These are phyloP conservation scores for Irpex sp. DNA, from an alignment of 1,284 basidiomycete species.

Conservation along the genomic window DNA sequence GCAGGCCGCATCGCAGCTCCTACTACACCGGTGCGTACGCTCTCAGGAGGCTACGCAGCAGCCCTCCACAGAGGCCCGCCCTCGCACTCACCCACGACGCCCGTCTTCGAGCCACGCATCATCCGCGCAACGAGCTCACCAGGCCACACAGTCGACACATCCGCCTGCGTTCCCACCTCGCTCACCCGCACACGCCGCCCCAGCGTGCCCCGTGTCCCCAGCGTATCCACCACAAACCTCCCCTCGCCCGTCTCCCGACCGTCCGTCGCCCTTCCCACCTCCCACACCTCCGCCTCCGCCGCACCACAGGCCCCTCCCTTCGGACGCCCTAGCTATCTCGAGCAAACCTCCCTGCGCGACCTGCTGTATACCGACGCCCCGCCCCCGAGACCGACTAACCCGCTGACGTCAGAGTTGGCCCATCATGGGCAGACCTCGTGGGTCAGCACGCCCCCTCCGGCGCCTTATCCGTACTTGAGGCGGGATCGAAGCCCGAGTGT, in stretches of 20 bases:
- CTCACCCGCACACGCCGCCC: conserved; percentile 10
- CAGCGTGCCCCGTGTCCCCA: conserved; percentile 24
- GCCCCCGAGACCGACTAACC: conserved; percentile 35
- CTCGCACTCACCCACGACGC: conserved; percentile 8
- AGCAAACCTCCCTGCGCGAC: conserved; percentile 68
- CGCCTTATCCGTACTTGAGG: conserved; percentile 28
- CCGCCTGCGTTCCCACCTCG: conserved; percentile 10
- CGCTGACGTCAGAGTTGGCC: conserved; percentile 5
- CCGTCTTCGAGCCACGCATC: conserved; percentile 60
- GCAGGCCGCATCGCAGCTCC: conserved; percentile 8
- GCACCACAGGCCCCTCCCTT: conserved; percentile 38
- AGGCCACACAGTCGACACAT: conserved; percentile 6
- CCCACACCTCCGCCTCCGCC: conserved; percentile 2
- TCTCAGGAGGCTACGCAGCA: conserved; percentile 18
- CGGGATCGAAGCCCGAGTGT: conserved; percentile 27
- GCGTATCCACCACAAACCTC: conserved; percentile 32
- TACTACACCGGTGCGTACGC: conserved; percentile 23
- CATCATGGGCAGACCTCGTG: conserved; percentile 17
- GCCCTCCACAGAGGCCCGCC: conserved; percentile 16
- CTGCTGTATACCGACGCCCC: conserved; percentile 61
- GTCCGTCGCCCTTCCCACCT: conserved; percentile 13
- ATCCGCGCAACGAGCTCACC: conserved; percentile 42
- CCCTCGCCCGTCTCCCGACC: conserved; percentile 20
- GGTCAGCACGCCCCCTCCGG: conserved; percentile 15
- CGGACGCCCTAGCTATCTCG: conserved; percentile 67